phyloP scores from a whole-genome alignment of 73 alveolate genomes.

The Durusdinium trenchii region DNA sequence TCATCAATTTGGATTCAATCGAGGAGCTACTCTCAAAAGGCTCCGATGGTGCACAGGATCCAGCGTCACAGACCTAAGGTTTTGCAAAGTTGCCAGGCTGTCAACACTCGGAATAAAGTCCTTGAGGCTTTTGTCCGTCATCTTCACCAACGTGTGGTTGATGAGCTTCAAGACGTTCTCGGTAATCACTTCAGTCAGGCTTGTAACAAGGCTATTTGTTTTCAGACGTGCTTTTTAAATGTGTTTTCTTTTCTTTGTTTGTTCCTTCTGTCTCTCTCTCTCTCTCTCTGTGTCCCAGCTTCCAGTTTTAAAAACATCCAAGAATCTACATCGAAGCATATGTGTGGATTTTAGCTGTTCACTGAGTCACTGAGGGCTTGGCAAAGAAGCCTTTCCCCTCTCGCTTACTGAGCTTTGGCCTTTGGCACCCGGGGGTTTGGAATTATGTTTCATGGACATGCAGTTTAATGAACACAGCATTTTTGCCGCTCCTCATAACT shows the following conservation, averaged over 20 bases:
- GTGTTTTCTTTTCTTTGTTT: too few relatives aligned
- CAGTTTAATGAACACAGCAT: too few relatives aligned
- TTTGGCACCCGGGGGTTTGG: too few relatives aligned
- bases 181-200: background rate
- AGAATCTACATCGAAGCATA: too few relatives aligned
- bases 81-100: background rate
- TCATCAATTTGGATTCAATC: background rate
- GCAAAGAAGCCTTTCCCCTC: background rate
- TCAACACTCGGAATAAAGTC: background rate
- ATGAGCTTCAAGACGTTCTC: constrained; percentile 1
- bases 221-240: too few relatives aligned
- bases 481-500: background rate
- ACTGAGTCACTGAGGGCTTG: too few relatives aligned
- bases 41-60: background rate
- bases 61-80: background rate
- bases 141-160: background rate
- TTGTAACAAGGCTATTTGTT: too few relatives aligned
- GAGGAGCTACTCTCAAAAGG: background rate
- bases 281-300: too few relatives aligned
- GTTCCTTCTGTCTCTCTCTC: too few relatives aligned
- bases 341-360: too few relatives aligned
- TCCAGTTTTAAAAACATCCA: too few relatives aligned
- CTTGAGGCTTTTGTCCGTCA: background rate
- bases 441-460: too few relatives aligned
- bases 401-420: background rate